Evolutionary conservation across 164 flowering plant species (phyloP).

Genomic region (Echeveria elegans): DNA sequence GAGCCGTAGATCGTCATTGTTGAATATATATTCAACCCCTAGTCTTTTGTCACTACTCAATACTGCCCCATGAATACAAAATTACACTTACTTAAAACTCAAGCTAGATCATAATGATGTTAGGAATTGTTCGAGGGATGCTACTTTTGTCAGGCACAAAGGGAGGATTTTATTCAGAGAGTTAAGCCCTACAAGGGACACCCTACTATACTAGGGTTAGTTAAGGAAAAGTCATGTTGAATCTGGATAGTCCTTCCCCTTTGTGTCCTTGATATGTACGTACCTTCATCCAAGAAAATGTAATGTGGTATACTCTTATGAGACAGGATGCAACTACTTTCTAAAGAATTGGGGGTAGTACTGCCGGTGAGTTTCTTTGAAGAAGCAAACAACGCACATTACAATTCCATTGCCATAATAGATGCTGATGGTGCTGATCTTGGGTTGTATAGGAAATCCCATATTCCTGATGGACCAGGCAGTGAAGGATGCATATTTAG

Average conservation of each 20-base stretch:
- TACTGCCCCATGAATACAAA: too few relatives aligned
- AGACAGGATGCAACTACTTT: constrained; percentile 83
- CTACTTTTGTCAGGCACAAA: constrained; percentile 98
- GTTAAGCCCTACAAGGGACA: constrained; percentile 83
- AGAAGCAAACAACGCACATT: constrained; percentile 96
- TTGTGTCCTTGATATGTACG: not conserved
- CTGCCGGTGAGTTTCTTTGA: constrained; percentile 98
- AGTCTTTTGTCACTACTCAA: too few relatives aligned
- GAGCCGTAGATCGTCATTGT: too few relatives aligned
- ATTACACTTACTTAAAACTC: too few relatives aligned
- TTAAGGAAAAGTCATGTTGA: not conserved
- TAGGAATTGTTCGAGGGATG: constrained; percentile 97
- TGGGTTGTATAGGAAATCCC: constrained; percentile 92
- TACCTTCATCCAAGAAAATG: too few relatives aligned
- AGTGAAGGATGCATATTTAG: constrained; percentile 7
- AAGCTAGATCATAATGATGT: not conserved
- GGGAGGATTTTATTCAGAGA: constrained; percentile 75
- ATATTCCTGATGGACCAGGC: constrained; percentile 98
- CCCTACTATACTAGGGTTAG: constrained; percentile 69
- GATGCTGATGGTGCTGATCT: constrained; percentile 96
- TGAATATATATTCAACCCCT: too few relatives aligned
- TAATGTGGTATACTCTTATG: not conserved
- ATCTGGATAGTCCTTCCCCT: too few relatives aligned
- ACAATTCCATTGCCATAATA: constrained; percentile 86
- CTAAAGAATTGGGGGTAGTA: constrained; percentile 90